Conservation (phyloP, 148 eudicot genomes). For the Nepenthes gracilis region DNA sequence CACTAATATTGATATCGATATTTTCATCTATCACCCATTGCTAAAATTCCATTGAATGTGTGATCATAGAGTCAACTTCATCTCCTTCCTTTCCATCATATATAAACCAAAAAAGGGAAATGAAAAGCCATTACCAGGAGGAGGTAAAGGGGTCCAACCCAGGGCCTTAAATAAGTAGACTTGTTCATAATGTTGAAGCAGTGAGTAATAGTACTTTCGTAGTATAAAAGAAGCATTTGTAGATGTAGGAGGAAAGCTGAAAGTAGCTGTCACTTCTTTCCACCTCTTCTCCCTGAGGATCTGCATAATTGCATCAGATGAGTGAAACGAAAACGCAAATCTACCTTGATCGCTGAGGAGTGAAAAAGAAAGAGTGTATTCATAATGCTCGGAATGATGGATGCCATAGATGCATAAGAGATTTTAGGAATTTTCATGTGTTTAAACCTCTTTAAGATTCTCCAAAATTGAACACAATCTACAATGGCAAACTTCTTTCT, state of each 20-base stretch:
- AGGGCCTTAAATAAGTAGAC: conserved; percentile 67
- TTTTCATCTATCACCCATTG: no score
- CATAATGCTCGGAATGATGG: no score
- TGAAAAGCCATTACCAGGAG: background rate
- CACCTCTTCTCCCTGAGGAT: conserved; percentile 61
- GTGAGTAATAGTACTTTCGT: conserved; percentile 64
- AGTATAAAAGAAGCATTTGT: conserved; percentile 91
- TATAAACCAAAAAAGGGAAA: no score
- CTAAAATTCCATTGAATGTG: no score
- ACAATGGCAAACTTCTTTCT: no score
- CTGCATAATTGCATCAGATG: conserved; percentile 19
- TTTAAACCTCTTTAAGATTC: no score
- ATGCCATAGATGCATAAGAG: no score
- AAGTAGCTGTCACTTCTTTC: conserved; percentile 76
- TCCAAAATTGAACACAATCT: no score
- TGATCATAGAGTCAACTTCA: no score
- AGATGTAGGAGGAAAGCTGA: conserved; percentile 85
- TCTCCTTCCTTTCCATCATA: no score
- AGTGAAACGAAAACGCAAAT: background rate
- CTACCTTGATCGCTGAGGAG: background rate
- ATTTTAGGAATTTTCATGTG: no score
- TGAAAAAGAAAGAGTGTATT: background rate
- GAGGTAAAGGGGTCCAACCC: conserved; percentile 37
- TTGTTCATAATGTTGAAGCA: conserved; percentile 71
- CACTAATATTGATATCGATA: no score